phyloP scores from a whole-genome alignment of 2,329 filamentous ascomycete genomes.

The Ophiocordyceps sinensis region DNA sequence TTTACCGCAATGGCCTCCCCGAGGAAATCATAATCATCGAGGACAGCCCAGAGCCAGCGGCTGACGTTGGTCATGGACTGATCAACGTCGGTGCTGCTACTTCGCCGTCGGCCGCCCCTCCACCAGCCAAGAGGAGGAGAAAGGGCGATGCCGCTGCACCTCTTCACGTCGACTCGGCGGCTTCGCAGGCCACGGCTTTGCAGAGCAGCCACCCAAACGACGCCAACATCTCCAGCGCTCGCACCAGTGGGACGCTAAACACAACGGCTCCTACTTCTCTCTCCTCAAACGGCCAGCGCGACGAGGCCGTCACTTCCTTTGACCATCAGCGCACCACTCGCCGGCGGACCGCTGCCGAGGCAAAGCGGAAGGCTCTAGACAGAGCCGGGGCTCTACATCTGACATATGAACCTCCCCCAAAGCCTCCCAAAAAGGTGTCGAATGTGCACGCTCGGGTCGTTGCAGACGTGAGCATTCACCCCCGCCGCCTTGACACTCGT shows the following conservation, averaged over 20 bases:
- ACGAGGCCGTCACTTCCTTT: constrained; percentile 56
- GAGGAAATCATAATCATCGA: constrained; percentile 79
- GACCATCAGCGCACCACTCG: constrained; percentile 74
- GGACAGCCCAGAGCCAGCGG: constrained; percentile 49
- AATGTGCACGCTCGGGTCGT: constrained; percentile 54
- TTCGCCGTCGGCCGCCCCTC: constrained; percentile 22
- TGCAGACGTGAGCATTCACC: constrained; percentile 39
- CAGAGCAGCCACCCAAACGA: constrained; percentile 51
- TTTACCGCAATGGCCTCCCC: constrained; percentile 50
- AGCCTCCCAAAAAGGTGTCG: constrained; percentile 79
- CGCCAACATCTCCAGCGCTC: constrained; percentile 67
- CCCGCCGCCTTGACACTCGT: background rate
- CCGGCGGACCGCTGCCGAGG: constrained; percentile 68
- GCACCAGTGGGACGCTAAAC: constrained; percentile 65
- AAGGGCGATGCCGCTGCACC: constrained; percentile 27
- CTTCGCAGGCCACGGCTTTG: constrained; percentile 49
- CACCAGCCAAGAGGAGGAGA: constrained; percentile 61
- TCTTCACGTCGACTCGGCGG: constrained; percentile 23
- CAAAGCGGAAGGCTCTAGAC: constrained; percentile 63
- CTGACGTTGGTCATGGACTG: constrained; percentile 25
- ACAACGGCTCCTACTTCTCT: constrained; percentile 81
- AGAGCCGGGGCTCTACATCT: constrained; percentile 55
- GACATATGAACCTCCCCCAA: constrained; percentile 74
- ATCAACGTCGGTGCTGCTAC: constrained; percentile 7
- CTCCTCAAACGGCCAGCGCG: constrained; percentile 47